Percentiles rank a stretch among this genome's conserved stretches.
Evolutionary conservation across 148 eudicot genomes (phyloP).

Genomic region (Cornus suecica): DNA sequence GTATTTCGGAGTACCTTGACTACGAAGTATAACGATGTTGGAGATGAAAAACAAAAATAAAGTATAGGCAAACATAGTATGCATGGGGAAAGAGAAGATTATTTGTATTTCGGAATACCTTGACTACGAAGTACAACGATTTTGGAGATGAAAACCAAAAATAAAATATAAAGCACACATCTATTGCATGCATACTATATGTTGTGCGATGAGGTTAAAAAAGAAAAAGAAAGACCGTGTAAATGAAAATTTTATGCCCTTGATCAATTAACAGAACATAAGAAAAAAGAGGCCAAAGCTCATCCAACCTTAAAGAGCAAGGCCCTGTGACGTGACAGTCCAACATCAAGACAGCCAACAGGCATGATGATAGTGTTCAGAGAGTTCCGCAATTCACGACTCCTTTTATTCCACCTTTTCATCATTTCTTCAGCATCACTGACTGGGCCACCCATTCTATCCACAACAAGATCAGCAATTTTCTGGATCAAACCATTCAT

Average conservation of each 20-base stretch:
- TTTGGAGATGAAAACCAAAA: background rate
- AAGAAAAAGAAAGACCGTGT: too few species aligned
- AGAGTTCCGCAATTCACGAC: constrained; percentile 54
- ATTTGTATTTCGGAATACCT: too few species aligned
- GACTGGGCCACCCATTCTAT: constrained; percentile 90
- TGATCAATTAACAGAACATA: background rate
- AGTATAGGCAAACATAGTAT: background rate
- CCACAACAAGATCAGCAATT: constrained; percentile 76
- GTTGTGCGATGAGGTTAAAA: too few species aligned
- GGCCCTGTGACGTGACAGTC: constrained; percentile 95
- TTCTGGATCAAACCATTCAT: constrained; percentile 58
- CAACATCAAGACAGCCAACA: constrained; percentile 85
- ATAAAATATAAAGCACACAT: background rate
- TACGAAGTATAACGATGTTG: too few species aligned
- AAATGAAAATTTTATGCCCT: background rate
- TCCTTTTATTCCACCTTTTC: constrained; percentile 70
- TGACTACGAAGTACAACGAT: too few species aligned
- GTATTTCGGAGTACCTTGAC: too few species aligned
- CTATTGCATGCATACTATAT: background rate
- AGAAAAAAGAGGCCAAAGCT: background rate
- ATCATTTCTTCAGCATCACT: constrained; percentile 73
- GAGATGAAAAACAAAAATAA: too few species aligned
- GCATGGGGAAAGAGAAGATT: too few species aligned
- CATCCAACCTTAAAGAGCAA: constrained; percentile 80
- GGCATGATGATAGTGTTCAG: constrained; percentile 72